Evolutionary conservation across 345 rosid species (phyloP), one percentile per base, ranked within the genome.

Genomic region (Melaleuca alternifolia): DNA sequence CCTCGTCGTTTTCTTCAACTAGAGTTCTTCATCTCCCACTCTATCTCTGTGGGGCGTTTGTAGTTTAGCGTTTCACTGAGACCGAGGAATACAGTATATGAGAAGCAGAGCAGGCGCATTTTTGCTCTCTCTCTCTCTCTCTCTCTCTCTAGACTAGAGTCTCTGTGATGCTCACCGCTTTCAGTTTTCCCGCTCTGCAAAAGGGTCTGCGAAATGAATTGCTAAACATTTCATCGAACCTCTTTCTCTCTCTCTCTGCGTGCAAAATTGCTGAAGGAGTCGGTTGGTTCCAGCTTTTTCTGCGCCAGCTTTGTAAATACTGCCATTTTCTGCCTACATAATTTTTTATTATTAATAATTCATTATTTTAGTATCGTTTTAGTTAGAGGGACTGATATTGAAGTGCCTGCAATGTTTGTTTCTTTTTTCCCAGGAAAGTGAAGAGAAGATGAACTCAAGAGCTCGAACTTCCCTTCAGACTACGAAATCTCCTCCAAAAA

Each of bases 151-250:
- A 82, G 79, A 65, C 79, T 16, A 33, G 79, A 65, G 79, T 65
- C 46, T 65, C 91, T 85, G 91, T 90, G 93, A 90, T 41, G 61
- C 81, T 61, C 93, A 54, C 89, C 85, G 83, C 89, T 91, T 92
- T 92, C 92, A 93, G 90, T 93, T 93, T 92, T 94, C 95, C 96
- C 94, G 97, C 97, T 93, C 93, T 88, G 88, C 79, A 4, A 65
- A 65, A 65, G 12, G 24, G 79, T 65, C 46, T 2, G 79, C 33
- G 79, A 65, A 65, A 65, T 65, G 79, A 65, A 65, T 65, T 86
- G 57, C 54, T 57, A 84, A 85, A 76, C 48, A 46, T 51, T 82
- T 52, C 46, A 41, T 52, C 30, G 46, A 41, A 30, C 65, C 87
- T 1, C 46, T 21, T 20, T 44, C 62, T 57, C 86, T 23, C 54